Conservation (phyloP, 2,329 filamentous ascomycete species). For the Penicillium sp. region DNA sequence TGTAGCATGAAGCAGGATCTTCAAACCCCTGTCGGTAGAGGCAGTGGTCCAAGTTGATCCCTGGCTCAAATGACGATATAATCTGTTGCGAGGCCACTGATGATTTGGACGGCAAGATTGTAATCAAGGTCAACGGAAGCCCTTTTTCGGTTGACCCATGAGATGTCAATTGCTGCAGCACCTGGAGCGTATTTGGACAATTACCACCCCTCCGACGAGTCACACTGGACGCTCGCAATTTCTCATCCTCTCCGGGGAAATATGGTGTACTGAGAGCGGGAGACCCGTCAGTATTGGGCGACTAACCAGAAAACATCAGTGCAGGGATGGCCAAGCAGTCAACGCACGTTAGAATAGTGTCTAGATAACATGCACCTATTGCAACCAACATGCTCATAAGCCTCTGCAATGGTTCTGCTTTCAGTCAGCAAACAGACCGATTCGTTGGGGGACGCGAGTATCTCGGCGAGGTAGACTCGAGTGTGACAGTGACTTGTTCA, state of each 20-base stretch:
- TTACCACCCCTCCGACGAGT: constrained; percentile 69
- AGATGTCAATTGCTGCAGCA: constrained; percentile 63
- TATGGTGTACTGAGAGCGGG: constrained; percentile 42
- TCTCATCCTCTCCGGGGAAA: constrained; percentile 71
- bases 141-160: constrained; percentile 6
- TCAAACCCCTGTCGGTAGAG: constrained; percentile 58
- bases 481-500: background rate
- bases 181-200: constrained; percentile 70
- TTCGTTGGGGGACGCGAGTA: background rate
- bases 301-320: background rate
- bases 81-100: constrained; percentile 58
- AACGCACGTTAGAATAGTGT: constrained; percentile 66
- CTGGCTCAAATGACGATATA: constrained; percentile 54
- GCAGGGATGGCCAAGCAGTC: background rate
- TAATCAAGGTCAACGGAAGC: constrained; percentile 40
- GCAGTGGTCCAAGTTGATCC: constrained; percentile 57
- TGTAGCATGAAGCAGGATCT: constrained; percentile 68
- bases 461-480: background rate
- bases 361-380: constrained; percentile 69
- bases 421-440: background rate
- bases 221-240: constrained; percentile 65
- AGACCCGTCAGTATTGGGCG: background rate
- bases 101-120: constrained; percentile 55
- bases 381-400: constrained; percentile 55
- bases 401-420: background rate